Percentiles rank a stretch among this genome's conserved stretches.
Evolutionary conservation across 257 asterid species (phyloP).

Genomic region (Cordia subcordata): DNA sequence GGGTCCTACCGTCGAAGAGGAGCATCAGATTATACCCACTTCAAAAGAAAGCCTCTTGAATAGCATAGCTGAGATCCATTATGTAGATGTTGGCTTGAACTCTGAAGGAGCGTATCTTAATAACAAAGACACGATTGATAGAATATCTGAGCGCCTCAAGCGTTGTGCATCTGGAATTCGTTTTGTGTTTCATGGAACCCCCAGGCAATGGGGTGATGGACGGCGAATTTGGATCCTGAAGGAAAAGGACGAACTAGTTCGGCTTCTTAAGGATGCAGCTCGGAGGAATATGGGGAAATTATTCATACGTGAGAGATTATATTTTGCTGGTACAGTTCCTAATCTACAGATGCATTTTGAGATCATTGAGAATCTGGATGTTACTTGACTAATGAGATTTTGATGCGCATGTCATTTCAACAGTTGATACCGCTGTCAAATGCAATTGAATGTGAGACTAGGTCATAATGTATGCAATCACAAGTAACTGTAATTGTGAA

Average conservation of each 20-base stretch:
- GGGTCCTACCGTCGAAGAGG: conserved; percentile 21
- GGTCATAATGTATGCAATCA: too few relatives aligned
- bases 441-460: too few relatives aligned
- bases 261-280: conserved; percentile 61
- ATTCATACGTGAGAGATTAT: conserved; percentile 62
- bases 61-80: conserved; percentile 81
- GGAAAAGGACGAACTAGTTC: conserved; percentile 63
- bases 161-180: conserved; percentile 51
- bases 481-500: too few relatives aligned
- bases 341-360: conserved; percentile 89
- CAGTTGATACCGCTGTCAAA: neutral
- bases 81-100: conserved; percentile 92
- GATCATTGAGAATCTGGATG: conserved; percentile 68
- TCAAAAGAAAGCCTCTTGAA: conserved; percentile 60
- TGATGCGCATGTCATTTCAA: neutral
- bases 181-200: conserved; percentile 84
- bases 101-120: conserved; percentile 74
- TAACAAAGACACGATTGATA: conserved; percentile 46
- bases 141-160: conserved; percentile 39
- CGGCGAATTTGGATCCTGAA: conserved; percentile 65
- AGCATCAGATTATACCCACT: conserved; percentile 49
- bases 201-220: conserved; percentile 84
- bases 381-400: conserved; percentile 30
- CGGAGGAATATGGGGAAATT: conserved; percentile 51
- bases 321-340: conserved; percentile 61